Base-by-base conservation (phyloP, 768 basidiomycete genomes). In the Suillus cothurnatus region DNA sequence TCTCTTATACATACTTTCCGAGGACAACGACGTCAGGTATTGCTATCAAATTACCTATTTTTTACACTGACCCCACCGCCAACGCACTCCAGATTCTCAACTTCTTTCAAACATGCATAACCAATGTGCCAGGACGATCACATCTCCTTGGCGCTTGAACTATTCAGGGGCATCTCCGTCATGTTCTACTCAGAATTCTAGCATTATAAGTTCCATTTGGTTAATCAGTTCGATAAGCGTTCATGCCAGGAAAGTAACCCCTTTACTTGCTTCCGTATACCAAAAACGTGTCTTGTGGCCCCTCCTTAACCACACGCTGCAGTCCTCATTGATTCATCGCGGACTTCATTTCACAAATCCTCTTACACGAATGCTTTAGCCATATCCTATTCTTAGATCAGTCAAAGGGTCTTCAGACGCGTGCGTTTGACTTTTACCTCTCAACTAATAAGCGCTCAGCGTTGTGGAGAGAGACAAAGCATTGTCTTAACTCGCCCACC, bases 1-100 rank as follows among this genome's bases (percentile, higher is more conserved):
- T 23, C 36, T 23, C 36, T 57, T 36, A 19, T 38, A 12, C 34
- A 19, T 38, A 12, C 34, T 56, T 56, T 58, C 56, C 56, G 56
- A 58, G 56, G 56, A 57, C 55, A 7, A 56, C 32, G 21, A n/a
- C 45, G n/a, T 47, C 56, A 39, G 4, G 14, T 39, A 14, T 15
- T 39, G 38, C 38, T 39, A 39, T 57, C 17, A 38, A 58, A 26
- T 58, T 38, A 38, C 56, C 15, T 57, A n/a, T 56, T 34, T 36
- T n/a, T 56, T 56, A 36, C 55, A 23, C 53, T 15, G 14, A 36
- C 55, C 56, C 56, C 56, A 58, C 56, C 56, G 56, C 56, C 56
- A 58, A 58, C 9, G 36, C 56, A 58, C 56, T 58, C 36, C 23
- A 23, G 53, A 56, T 56, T 56, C 53, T 34, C 32, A 34, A 1